A percentile compares a stretch with the other conserved stretches of the same genome.
These are phyloP conservation scores for Ajuga chamaepitys DNA, from an alignment of 257 asterid genomes.

Conservation along the genomic window DNA sequence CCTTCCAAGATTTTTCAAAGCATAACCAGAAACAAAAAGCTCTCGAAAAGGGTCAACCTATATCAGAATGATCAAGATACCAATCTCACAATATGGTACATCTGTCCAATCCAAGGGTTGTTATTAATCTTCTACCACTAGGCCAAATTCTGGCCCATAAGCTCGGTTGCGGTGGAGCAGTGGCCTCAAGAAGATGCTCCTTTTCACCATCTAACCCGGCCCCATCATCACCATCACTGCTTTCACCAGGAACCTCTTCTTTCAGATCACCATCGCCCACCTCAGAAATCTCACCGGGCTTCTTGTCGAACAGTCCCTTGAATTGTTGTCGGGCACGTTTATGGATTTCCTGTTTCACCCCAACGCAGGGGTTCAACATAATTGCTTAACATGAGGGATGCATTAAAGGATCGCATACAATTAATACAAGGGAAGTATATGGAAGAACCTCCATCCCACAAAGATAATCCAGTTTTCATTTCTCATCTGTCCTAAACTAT, in stretches of 20 bases:
- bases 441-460: no score
- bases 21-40: background rate
- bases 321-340: constrained; percentile 66
- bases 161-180: constrained; percentile 36
- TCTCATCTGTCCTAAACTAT: no score
- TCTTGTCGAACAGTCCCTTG: constrained; percentile 93
- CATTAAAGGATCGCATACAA: background rate
- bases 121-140: constrained; percentile 39
- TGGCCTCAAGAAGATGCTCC: constrained; percentile 49
- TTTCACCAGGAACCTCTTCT: constrained; percentile 28
- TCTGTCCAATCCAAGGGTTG: constrained; percentile 57
- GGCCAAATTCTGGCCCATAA: constrained; percentile 60
- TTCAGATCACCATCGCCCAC: constrained; percentile 30
- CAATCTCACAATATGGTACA: constrained; percentile 67
- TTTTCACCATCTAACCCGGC: constrained; percentile 28
- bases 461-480: no score
- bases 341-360: constrained; percentile 54
- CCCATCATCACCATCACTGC: constrained; percentile 24
- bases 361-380: background rate
- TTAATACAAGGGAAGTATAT: background rate
- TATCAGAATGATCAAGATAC: background rate
- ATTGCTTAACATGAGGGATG: background rate
- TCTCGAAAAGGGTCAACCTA: background rate
- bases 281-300: constrained; percentile 88
- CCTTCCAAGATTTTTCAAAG: background rate